These are phyloP conservation scores for Syzygium grande DNA, from an alignment of 345 rosid species.

Conservation along the genomic window DNA sequence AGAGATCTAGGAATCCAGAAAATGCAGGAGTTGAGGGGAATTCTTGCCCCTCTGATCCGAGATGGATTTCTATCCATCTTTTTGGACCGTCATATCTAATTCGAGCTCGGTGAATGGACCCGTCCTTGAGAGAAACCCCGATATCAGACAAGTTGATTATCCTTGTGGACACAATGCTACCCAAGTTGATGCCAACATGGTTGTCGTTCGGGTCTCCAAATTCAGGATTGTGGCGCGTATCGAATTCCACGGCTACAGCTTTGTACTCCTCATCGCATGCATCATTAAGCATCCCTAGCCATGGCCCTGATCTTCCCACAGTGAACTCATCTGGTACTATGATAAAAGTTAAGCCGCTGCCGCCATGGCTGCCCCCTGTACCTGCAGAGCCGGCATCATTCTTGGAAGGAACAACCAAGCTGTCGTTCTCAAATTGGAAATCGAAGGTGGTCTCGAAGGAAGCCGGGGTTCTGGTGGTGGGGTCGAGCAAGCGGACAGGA, in stretches of 20 bases:
- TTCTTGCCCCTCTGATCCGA: constrained; percentile 15
- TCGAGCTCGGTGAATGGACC: constrained; percentile 33
- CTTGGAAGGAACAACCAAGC: background rate
- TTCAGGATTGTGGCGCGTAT: constrained; percentile 28
- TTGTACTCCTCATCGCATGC: constrained; percentile 43
- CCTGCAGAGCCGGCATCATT: background rate
- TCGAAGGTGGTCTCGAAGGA: constrained; percentile 35
- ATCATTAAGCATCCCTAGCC: constrained; percentile 52
- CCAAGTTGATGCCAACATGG: constrained; percentile 45
- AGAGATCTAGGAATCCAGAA: constrained; percentile 35
- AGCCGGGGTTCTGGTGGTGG: constrained; percentile 17
- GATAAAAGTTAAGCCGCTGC: constrained; percentile 43
- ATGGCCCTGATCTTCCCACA: constrained; percentile 42
- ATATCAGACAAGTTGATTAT: constrained; percentile 26
- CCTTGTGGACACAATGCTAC: constrained; percentile 26
- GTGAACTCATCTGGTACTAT: constrained; percentile 47
- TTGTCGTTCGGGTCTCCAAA: constrained; percentile 47
- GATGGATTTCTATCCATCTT: constrained; percentile 29
- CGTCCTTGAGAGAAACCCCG: constrained; percentile 29
- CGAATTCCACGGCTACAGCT: constrained; percentile 37
- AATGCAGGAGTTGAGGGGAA: constrained; percentile 15
- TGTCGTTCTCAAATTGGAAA: constrained; percentile 29
- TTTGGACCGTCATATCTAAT: constrained; percentile 26
- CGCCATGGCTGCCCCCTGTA: constrained; percentile 8
- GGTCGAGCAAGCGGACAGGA: constrained; percentile 32